A percentile compares a stretch with the other conserved stretches of the same genome.
phyloP scores from a whole-genome alignment of 352 stramenopile species.

The Aphanomyces cochlioides region DNA sequence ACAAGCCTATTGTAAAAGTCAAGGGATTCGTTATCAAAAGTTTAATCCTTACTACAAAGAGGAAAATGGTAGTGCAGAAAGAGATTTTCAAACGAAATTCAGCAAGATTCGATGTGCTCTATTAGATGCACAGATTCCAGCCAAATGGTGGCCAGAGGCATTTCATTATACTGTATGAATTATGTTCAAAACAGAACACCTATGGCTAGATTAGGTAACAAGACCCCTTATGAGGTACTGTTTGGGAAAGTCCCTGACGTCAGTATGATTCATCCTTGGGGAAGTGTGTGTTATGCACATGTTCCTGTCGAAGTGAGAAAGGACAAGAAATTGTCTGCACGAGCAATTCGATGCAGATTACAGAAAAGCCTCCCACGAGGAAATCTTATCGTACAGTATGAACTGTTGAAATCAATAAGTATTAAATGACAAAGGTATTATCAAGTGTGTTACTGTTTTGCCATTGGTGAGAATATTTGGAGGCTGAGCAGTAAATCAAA shows the following conservation, averaged over 20 bases:
- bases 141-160: background rate
- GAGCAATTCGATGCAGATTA: too few species aligned
- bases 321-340: too few species aligned
- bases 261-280: background rate
- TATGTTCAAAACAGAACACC: background rate
- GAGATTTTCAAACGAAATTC: slow-evolving; percentile 1
- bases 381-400: too few species aligned
- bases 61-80: background rate
- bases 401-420: too few species aligned
- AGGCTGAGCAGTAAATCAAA: too few species aligned
- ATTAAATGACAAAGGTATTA: too few species aligned
- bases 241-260: background rate
- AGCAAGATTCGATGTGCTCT: background rate
- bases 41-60: slow-evolving; percentile 3
- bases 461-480: too few species aligned
- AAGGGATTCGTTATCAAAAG: slow-evolving; percentile 1
- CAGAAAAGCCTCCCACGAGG: too few species aligned
- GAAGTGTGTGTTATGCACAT: too few species aligned
- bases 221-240: background rate
- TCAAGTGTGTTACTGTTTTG: too few species aligned
- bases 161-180: slow-evolving; percentile 2
- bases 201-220: slow-evolving; percentile 6
- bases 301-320: too few species aligned
- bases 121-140: background rate
- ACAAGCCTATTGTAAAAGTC: background rate